A percentile compares a stretch with the other conserved stretches of the same genome.
phyloP scores from a whole-genome alignment of 768 basidiomycete species.

The Tulasnella sp. region DNA sequence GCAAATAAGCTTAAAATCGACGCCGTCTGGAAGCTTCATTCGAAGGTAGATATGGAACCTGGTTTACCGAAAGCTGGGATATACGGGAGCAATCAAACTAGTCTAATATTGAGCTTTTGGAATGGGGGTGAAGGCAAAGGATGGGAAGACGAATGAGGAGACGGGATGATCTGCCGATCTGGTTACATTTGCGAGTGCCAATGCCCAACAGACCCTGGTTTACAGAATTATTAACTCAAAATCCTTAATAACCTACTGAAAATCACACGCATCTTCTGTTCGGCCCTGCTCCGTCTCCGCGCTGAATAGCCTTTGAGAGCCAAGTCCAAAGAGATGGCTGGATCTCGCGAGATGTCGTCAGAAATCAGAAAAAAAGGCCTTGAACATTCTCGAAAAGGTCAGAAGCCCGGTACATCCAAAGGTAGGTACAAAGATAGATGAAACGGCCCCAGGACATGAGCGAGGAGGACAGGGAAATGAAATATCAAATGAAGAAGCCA shows the following conservation, averaged over 20 bases:
- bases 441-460: background rate
- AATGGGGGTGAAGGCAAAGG: background rate
- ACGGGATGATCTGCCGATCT: no score
- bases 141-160: no score
- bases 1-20: constrained; percentile 31
- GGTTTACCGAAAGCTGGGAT: constrained; percentile 76
- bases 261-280: no score
- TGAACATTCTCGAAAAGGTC: background rate
- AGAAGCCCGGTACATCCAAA: background rate
- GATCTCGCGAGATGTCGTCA: no score
- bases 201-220: no score
- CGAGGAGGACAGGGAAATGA: background rate
- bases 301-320: no score
- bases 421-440: background rate
- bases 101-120: constrained; percentile 58
- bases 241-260: no score
- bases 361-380: background rate
- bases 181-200: background rate
- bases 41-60: constrained; percentile 47
- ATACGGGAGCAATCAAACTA: constrained; percentile 82
- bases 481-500: background rate
- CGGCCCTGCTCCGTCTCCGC: no score
- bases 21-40: constrained; percentile 56
- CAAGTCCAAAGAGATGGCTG: background rate
- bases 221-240: no score